These are phyloP conservation scores for Vigna angularis DNA, from an alignment of 306 rosid species.

Conservation along the genomic window DNA sequence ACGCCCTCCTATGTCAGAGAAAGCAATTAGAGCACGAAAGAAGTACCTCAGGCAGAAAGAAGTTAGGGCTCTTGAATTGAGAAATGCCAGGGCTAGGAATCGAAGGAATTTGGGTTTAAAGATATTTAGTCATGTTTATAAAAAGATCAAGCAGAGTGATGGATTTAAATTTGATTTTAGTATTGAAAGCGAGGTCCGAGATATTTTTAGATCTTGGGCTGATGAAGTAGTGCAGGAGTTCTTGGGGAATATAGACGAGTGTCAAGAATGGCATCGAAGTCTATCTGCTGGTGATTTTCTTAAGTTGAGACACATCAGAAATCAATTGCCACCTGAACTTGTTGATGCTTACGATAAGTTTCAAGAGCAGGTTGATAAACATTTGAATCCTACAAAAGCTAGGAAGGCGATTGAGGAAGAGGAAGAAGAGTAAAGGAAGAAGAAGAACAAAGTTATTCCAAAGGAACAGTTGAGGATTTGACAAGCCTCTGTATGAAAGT, in stretches of 20 bases:
- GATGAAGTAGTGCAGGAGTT: constrained; percentile 75
- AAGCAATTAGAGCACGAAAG: constrained; percentile 86
- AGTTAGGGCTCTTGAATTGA: constrained; percentile 74
- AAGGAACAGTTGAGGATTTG: constrained; percentile 78
- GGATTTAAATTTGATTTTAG: constrained; percentile 65
- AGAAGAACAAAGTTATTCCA: constrained; percentile 73
- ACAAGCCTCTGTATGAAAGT: constrained; percentile 80
- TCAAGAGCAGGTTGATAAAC: constrained; percentile 77
- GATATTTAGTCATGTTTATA: constrained; percentile 70
- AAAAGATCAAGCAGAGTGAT: constrained; percentile 64
- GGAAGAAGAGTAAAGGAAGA: constrained; percentile 68
- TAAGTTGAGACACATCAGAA: constrained; percentile 73
- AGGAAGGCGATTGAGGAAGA: constrained; percentile 66
- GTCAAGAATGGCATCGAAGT: constrained; percentile 72
- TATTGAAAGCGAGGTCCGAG: constrained; percentile 71
- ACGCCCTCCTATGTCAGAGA: constrained; percentile 74
- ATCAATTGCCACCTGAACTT: constrained; percentile 76
- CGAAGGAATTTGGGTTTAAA: constrained; percentile 81
- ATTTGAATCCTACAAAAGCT: constrained; percentile 73
- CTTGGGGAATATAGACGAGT: constrained; percentile 67
- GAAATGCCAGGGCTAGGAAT: constrained; percentile 84
- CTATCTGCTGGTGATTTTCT: constrained; percentile 80
- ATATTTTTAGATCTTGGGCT: constrained; percentile 73
- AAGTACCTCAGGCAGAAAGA: constrained; percentile 89
- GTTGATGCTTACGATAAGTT: constrained; percentile 80